Evolutionary conservation across 768 basidiomycete species (phyloP).

Genomic region (Mycena kentingensis): DNA sequence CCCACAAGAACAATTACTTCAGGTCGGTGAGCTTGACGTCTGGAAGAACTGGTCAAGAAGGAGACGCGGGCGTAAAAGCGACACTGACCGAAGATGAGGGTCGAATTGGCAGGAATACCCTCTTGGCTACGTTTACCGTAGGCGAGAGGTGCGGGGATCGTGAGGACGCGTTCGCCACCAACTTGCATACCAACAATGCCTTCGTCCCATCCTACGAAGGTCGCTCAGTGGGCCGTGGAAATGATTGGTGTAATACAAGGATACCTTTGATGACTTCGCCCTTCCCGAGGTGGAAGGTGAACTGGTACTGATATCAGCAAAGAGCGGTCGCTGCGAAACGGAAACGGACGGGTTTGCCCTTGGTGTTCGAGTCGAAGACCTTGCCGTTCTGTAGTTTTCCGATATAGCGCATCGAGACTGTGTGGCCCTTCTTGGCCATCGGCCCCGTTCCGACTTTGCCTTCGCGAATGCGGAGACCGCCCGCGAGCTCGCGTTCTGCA

Average conservation of each 20-base stretch:
- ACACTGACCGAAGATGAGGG: conserved; percentile 75
- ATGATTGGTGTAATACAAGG: neutral
- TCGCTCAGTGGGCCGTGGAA: neutral
- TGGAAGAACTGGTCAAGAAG: conserved; percentile 27
- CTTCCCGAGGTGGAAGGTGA: conserved; percentile 76
- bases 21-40: conserved; percentile 75
- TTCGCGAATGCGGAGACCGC: conserved; percentile 79
- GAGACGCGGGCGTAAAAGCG: neutral
- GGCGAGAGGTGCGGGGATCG: conserved; percentile 67
- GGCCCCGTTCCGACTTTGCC: conserved; percentile 81
- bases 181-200: conserved; percentile 92
- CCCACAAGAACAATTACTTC: conserved; percentile 44
- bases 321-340: neutral
- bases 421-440: conserved; percentile 82
- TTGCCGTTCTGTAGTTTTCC: conserved; percentile 83
- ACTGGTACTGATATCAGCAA: conserved; percentile 38
- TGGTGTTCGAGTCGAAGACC: conserved; percentile 77
- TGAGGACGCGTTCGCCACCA: conserved; percentile 83
- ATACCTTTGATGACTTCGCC: conserved; percentile 92
- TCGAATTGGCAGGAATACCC: conserved; percentile 81
- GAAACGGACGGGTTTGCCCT: conserved; percentile 78
- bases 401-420: conserved; percentile 86
- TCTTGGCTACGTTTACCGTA: conserved; percentile 63
- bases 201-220: conserved; percentile 78
- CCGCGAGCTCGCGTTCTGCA: conserved; percentile 53